Conservation (phyloP, 1,284 basidiomycete genomes). For the Heterobasidion occidentale region DNA sequence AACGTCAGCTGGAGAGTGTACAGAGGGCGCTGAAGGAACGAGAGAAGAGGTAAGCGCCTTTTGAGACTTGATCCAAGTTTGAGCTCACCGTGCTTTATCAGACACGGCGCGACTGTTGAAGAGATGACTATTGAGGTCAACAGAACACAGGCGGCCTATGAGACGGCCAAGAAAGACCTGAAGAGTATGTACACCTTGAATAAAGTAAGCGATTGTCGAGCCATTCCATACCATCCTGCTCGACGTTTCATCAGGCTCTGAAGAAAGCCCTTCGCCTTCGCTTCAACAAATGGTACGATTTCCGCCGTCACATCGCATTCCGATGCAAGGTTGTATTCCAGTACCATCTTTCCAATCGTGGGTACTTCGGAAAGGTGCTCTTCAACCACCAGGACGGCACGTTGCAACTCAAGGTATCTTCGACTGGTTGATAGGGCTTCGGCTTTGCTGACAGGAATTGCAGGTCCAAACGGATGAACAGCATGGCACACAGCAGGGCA, state of each 20-base stretch:
- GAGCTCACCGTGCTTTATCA: slow-evolving; percentile 20
- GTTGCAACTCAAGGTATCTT: slow-evolving; percentile 59
- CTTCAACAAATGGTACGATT: slow-evolving; percentile 75
- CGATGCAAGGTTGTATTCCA: slow-evolving; percentile 83
- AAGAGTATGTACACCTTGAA: slow-evolving; percentile 56
- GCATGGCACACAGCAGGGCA: slow-evolving; percentile 45
- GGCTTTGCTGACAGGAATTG: not conserved
- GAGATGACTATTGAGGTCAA: slow-evolving; percentile 67
- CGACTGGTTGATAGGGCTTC: not conserved
- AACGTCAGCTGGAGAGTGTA: slow-evolving; percentile 56
- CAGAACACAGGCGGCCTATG: slow-evolving; percentile 46
- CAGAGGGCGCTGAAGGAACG: slow-evolving; percentile 63
- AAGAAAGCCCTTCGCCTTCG: slow-evolving; percentile 60
- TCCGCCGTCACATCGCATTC: slow-evolving; percentile 79
- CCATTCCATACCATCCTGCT: not conserved
- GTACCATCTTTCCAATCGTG: slow-evolving; percentile 77
- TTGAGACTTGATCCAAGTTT: not conserved
- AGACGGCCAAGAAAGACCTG: slow-evolving; percentile 54
- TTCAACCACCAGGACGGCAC: slow-evolving; percentile 75
- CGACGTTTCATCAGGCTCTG: slow-evolving; percentile 37
- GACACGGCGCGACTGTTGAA: slow-evolving; percentile 72
- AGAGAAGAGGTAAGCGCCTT: slow-evolving; percentile 47
- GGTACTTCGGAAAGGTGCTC: slow-evolving; percentile 76
- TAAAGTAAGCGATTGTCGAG: slow-evolving; percentile 33
- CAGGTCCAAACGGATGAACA: slow-evolving; percentile 78